These are phyloP conservation scores for Cystobasidium pallidum DNA, from an alignment of 1,284 basidiomycete genomes.

Conservation along the genomic window DNA sequence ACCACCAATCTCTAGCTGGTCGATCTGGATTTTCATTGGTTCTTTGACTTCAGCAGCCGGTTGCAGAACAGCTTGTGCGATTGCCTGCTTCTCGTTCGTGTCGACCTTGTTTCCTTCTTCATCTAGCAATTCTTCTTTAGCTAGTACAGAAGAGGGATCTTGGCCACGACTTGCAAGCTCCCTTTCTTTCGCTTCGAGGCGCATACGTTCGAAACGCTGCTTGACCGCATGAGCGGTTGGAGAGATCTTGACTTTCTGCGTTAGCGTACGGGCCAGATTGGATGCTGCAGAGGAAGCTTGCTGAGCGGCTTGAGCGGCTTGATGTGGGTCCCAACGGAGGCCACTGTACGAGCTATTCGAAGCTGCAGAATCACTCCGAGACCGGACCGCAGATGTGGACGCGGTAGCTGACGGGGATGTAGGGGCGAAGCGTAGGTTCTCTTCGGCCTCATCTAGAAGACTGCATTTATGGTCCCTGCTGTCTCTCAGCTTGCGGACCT, in stretches of 20 bases:
- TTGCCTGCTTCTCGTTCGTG: not conserved
- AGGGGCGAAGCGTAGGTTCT: slow-evolving; percentile 36
- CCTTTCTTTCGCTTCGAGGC: slow-evolving; percentile 26
- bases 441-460: slow-evolving; percentile 37
- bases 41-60: slow-evolving; percentile 9
- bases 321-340: slow-evolving; percentile 16
- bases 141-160: slow-evolving; percentile 31
- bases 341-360: slow-evolving; percentile 14
- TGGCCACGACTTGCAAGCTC: slow-evolving; percentile 18
- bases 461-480: slow-evolving; percentile 24
- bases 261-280: slow-evolving; percentile 26
- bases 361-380: slow-evolving; percentile 20
- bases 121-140: slow-evolving; percentile 29
- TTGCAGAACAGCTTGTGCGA: not conserved
- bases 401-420: slow-evolving; percentile 25
- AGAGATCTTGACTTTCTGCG: slow-evolving; percentile 46
- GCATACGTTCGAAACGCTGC: slow-evolving; percentile 44
- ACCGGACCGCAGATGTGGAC: slow-evolving; percentile 10
- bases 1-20: slow-evolving; percentile 44
- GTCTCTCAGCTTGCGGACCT: slow-evolving; percentile 39
- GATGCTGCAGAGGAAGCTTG: slow-evolving; percentile 31
- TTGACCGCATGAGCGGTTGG: slow-evolving; percentile 53
- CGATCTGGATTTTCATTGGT: slow-evolving; percentile 9
- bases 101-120: slow-evolving; percentile 30
- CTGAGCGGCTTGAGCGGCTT: slow-evolving; percentile 40